Conservation (phyloP, 2,329 filamentous ascomycete genomes). For the Pseudocercospora crystallina region DNA sequence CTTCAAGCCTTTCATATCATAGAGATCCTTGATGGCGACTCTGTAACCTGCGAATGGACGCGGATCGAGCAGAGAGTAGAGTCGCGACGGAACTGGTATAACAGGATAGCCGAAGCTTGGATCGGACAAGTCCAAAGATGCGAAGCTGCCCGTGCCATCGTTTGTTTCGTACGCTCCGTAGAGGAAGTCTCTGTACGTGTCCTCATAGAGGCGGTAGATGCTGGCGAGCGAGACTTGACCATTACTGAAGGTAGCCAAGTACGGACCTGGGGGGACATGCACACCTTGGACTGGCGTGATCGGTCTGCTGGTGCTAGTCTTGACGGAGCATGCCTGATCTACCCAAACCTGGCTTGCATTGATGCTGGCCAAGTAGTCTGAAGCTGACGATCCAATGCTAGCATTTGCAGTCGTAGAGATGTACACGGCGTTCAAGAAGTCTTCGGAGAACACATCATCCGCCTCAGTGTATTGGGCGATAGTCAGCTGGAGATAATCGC, state of each 20-base stretch:
- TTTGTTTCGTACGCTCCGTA: slow-evolving; percentile 31
- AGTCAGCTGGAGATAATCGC: too few relatives aligned
- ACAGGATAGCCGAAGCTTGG: slow-evolving; percentile 33
- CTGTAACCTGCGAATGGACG: slow-evolving; percentile 35
- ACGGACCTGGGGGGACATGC: slow-evolving; percentile 32
- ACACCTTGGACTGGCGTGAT: neutral
- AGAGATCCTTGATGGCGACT: slow-evolving; percentile 27
- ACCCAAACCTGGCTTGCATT: too few relatives aligned
- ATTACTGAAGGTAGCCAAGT: slow-evolving; percentile 23
- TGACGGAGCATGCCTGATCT: too few relatives aligned
- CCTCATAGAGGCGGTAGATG: slow-evolving; percentile 35
- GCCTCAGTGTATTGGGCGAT: too few relatives aligned
- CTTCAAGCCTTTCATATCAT: slow-evolving; percentile 22
- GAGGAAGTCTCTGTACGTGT: slow-evolving; percentile 34
- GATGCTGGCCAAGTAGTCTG: too few relatives aligned
- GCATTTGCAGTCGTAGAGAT: too few relatives aligned
- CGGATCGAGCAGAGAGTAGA: slow-evolving; percentile 38
- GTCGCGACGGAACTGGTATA: slow-evolving; percentile 41
- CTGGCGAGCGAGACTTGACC: slow-evolving; percentile 24
- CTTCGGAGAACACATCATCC: too few relatives aligned
- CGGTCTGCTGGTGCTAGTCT: too few relatives aligned
- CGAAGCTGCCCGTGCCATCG: slow-evolving; percentile 27
- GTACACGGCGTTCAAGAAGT: too few relatives aligned
- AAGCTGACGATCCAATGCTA: too few relatives aligned
- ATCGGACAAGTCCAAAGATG: slow-evolving; percentile 27